These are phyloP conservation scores for Plantago major DNA, from an alignment of 257 asterid species.

Conservation along the genomic window DNA sequence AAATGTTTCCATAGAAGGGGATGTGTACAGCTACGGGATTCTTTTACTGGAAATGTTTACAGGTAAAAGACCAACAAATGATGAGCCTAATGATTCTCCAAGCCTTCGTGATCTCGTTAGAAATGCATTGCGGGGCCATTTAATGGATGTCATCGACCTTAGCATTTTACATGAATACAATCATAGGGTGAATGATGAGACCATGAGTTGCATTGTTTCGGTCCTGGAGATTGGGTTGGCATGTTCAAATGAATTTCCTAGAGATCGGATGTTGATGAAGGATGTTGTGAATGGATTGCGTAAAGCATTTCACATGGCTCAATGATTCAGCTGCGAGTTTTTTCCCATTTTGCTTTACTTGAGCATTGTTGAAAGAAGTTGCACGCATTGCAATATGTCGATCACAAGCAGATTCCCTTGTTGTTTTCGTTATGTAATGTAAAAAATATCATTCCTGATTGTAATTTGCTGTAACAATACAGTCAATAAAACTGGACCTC, in stretches of 20 bases:
- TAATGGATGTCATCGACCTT: constrained; percentile 24
- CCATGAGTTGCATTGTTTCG: constrained; percentile 14
- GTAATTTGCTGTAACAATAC: no score
- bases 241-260: constrained; percentile 23
- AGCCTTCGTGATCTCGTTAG: constrained; percentile 19
- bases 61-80: constrained; percentile 32
- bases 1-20: constrained; percentile 25
- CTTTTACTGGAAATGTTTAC: constrained; percentile 37
- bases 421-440: no score
- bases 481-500: no score
- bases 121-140: constrained; percentile 20
- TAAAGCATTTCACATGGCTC: not conserved
- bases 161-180: not conserved
- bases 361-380: no score
- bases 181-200: not conserved
- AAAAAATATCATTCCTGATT: no score
- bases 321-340: not conserved
- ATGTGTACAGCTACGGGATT: constrained; percentile 35
- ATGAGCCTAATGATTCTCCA: constrained; percentile 17
- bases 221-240: constrained; percentile 20
- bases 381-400: no score
- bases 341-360: not conserved
- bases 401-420: no score
- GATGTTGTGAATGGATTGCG: constrained; percentile 24
- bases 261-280: constrained; percentile 24